Conservation (phyloP, 495 filamentous ascomycete genomes). For the Podospora bellae-mahoneyi region DNA sequence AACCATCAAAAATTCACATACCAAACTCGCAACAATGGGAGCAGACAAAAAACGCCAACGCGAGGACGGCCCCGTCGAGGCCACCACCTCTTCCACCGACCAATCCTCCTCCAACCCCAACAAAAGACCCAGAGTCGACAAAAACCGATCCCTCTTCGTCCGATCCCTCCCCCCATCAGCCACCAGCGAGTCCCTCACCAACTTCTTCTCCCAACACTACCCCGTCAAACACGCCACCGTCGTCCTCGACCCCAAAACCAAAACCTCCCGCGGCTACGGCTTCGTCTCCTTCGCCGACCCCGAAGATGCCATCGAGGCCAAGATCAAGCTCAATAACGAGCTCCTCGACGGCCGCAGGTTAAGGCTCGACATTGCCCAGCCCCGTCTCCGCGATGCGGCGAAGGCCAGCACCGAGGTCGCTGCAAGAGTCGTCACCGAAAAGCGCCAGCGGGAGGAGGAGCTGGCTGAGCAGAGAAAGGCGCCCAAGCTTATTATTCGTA, state of each 20-base stretch:
- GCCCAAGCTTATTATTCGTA: slow-evolving; percentile 88
- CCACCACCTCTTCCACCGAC: slow-evolving; percentile 14
- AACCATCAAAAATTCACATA: background rate
- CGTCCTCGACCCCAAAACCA: slow-evolving; percentile 75
- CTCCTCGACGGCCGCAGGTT: slow-evolving; percentile 75
- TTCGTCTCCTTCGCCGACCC: slow-evolving; percentile 95
- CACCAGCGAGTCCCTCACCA: slow-evolving; percentile 78
- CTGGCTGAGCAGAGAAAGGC: slow-evolving; percentile 54
- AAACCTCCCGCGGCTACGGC: slow-evolving; percentile 84
- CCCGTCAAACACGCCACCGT: slow-evolving; percentile 92
- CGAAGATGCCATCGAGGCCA: slow-evolving; percentile 79
- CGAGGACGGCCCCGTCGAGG: slow-evolving; percentile 20
- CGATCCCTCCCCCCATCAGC: slow-evolving; percentile 72
- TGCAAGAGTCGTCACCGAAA: slow-evolving; percentile 41
- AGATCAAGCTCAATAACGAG: slow-evolving; percentile 70
- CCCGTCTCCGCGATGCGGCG: slow-evolving; percentile 65
- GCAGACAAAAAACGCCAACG: slow-evolving; percentile 37
- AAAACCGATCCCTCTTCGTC: slow-evolving; percentile 77
- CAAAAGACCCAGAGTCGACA: slow-evolving; percentile 47
- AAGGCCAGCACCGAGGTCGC: slow-evolving; percentile 39
- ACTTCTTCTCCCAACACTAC: slow-evolving; percentile 88
- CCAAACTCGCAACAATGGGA: slow-evolving; percentile 29
- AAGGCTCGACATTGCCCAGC: slow-evolving; percentile 81
- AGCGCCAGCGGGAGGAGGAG: slow-evolving; percentile 56
- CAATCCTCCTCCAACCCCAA: slow-evolving; percentile 27